These are phyloP conservation scores for Pyrrhoderma lamaoense DNA, from an alignment of 1,284 basidiomycete species.

Conservation along the genomic window DNA sequence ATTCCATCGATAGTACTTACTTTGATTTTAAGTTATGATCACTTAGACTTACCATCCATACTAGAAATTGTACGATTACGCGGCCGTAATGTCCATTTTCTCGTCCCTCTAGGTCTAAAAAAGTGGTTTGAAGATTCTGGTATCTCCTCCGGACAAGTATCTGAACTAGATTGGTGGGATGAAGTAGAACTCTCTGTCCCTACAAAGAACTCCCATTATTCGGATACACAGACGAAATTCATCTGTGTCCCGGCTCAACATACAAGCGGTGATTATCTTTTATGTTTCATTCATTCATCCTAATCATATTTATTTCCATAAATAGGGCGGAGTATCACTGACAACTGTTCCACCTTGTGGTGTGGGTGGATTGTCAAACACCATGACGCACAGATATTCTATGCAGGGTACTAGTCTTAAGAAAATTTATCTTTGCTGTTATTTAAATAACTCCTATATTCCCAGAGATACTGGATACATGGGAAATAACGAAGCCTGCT, in stretches of 20 bases:
- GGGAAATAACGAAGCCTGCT: constrained; percentile 26
- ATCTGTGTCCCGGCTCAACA: constrained; percentile 31
- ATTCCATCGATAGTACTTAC: neutral
- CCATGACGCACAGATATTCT: neutral
- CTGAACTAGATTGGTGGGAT: constrained; percentile 31
- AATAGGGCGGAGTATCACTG: constrained; percentile 26
- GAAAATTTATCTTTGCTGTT: constrained; percentile 1
- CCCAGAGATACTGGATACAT: constrained; percentile 29
- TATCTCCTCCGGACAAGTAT: constrained; percentile 23
- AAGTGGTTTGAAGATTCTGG: constrained; percentile 24
- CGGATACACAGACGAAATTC: constrained; percentile 18
- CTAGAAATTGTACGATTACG: constrained; percentile 21
- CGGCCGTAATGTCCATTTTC: constrained; percentile 22
- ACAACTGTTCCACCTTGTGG: constrained; percentile 28
- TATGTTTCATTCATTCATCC: neutral
- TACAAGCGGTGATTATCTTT: constrained; percentile 24
- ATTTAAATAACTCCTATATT: neutral
- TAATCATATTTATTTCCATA: neutral
- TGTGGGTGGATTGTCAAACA: constrained; percentile 28
- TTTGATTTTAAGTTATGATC: constrained; percentile 26
- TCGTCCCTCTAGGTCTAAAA: constrained; percentile 27
- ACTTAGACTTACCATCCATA: constrained; percentile 27
- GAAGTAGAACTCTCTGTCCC: constrained; percentile 10
- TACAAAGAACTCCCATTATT: neutral
- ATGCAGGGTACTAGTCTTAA: neutral